Evolutionary conservation across 768 basidiomycete species (phyloP).

Genomic region (Boletus patriciae): DNA sequence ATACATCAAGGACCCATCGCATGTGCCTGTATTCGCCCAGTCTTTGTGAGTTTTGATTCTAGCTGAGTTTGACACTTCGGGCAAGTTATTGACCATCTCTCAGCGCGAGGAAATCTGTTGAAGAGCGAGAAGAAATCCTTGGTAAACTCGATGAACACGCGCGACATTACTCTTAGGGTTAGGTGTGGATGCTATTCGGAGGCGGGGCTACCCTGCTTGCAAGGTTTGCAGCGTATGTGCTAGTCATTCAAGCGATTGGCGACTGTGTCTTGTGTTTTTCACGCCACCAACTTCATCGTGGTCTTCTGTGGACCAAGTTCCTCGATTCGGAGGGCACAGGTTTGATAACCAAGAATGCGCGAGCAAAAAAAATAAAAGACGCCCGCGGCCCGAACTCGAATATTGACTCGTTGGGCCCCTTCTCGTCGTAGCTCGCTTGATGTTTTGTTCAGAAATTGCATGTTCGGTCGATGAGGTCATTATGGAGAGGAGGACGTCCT

Average conservation of each 20-base stretch:
- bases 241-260: background rate
- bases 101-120: slow-evolving; percentile 42
- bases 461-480: no score
- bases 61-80: background rate
- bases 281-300: background rate
- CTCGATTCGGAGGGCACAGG: no score
- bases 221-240: background rate
- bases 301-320: background rate
- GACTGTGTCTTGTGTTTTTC: background rate
- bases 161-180: slow-evolving; percentile 5
- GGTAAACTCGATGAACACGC: slow-evolving; percentile 41
- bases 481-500: no score
- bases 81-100: slow-evolving; percentile 4
- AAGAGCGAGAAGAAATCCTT: slow-evolving; percentile 45
- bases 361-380: no score
- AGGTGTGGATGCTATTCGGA: background rate
- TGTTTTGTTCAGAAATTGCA: no score
- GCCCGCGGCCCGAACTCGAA: no score
- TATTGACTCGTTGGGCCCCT: no score
- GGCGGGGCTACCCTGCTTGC: background rate
- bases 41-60: slow-evolving; percentile 53
- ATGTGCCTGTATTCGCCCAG: slow-evolving; percentile 59
- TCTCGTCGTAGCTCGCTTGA: no score
- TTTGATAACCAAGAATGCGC: no score
- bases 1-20: slow-evolving; percentile 51